Conservation (phyloP, 257 asterid genomes). For the Coffea canephora region DNA sequence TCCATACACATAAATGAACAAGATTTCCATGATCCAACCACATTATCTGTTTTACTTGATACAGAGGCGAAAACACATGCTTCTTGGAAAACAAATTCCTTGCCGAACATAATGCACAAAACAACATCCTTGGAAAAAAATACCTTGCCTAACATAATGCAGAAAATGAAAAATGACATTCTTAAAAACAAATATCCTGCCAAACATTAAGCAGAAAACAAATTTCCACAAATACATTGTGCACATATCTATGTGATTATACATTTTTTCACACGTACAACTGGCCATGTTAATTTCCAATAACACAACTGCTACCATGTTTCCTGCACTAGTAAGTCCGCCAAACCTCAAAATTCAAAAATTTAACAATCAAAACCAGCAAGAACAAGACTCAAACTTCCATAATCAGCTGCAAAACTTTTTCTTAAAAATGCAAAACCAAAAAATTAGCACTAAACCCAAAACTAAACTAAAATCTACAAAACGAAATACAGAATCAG, state of each 20-base stretch:
- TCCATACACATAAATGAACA: background rate
- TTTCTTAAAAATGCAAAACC: no score
- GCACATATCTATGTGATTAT: background rate
- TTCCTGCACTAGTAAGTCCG: background rate
- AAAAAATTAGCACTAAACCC: no score
- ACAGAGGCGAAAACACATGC: no score
- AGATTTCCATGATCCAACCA: background rate
- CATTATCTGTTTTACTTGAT: background rate
- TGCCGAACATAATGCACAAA: no score
- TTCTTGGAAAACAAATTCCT: no score
- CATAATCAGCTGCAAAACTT: background rate
- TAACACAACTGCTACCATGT: background rate
- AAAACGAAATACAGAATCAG: no score
- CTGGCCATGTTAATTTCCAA: background rate
- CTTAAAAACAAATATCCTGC: no score
- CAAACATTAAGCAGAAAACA: no score
- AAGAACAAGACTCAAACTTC: background rate
- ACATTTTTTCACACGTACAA: background rate
- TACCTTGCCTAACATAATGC: background rate
- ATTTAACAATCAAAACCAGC: background rate
- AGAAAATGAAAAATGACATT: background rate
- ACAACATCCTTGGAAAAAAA: no score
- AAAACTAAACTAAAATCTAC: no score
- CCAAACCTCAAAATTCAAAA: background rate
- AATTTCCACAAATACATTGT: background rate